phyloP scores from a whole-genome alignment of 1,284 basidiomycete species.

The Ustilago shanxiensis region DNA sequence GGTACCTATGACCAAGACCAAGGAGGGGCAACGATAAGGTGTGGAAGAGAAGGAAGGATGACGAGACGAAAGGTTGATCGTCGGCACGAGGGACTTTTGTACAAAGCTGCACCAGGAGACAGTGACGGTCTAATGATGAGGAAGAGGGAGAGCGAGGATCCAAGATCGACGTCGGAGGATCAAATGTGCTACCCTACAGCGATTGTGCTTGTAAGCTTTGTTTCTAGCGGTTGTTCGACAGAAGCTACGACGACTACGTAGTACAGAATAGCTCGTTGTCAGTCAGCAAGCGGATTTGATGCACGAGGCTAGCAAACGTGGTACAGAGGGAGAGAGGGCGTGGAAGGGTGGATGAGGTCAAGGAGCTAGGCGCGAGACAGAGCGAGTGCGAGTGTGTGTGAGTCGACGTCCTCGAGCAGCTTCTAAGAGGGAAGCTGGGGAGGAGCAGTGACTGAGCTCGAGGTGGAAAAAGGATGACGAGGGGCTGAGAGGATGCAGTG shows the following conservation, averaged over 20 bases:
- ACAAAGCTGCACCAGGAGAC: conserved; percentile 13
- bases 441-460: conserved; percentile 1
- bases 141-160: not conserved
- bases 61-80: not conserved
- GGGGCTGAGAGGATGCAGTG: conserved; percentile 13
- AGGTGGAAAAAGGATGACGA: conserved; percentile 6
- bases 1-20: conserved; percentile 7
- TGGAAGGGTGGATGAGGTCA: conserved; percentile 27
- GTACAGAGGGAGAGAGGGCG: conserved; percentile 7
- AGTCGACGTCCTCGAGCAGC: conserved; percentile 11
- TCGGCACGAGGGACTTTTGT: conserved; percentile 33
- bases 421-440: conserved; percentile 1
- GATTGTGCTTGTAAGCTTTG: conserved; percentile 25
- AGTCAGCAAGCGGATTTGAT: conserved; percentile 7
- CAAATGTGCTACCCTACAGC: not conserved
- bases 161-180: conserved; percentile 29
- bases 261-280: conserved; percentile 12
- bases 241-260: not conserved
- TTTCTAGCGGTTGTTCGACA: not conserved
- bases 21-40: conserved; percentile 12
- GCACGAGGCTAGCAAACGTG: not conserved
- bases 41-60: conserved; percentile 6
- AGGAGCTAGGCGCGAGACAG: conserved; percentile 9
- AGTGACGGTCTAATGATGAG: not conserved
- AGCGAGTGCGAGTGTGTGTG: not conserved